Evolutionary conservation across 306 rosid genomes (phyloP), one percentile per base, ranked within the genome.

Genomic region (Chamaecrista fasciculata): DNA sequence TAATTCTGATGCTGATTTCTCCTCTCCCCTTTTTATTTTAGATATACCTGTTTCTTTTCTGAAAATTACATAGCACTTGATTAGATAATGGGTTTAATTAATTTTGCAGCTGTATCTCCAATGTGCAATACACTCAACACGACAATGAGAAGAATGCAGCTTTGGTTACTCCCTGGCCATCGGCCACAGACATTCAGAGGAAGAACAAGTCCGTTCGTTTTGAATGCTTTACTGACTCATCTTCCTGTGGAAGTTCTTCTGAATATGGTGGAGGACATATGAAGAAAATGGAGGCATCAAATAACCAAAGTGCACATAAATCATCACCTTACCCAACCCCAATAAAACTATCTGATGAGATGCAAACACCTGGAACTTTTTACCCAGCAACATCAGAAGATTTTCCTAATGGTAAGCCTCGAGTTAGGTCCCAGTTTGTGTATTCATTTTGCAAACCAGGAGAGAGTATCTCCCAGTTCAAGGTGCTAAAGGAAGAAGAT

Each of bases 351-450:
- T 87, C 86, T 70, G 95, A 85, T 0, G 95, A 87, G 74, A 86
- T 95, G 92, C 96, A 91, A 84, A 94, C 97, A 26, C 97, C 97
- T 21, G 99, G 99, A 79, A 94, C 97, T 15, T 89, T 82, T 67
- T 91, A 79, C 52, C 97, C 97, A 8, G 67, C 89, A 71, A 74
- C 89, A 74, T 23, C 74, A 49, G 88, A 85, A 71, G 66, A 77
- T 57, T 70, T 76, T 71, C 83, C 79, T 40, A 76, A 69, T 75
- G 84, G 82, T 24, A 94, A 72, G 72, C 60, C 66, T 78, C 73
- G 80, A 55, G 86, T 91, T 71, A 85, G 96, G 79, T 84, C 92
- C 28, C 92, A 91, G 64, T 91, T 74, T 42, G 91, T 87, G 57
- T 84, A 82, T 78, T 74, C 91, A 28, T 74, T 63, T 78, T 28